Conservation (phyloP, 2,329 filamentous ascomycete genomes). For the Pyricularia grisea region DNA sequence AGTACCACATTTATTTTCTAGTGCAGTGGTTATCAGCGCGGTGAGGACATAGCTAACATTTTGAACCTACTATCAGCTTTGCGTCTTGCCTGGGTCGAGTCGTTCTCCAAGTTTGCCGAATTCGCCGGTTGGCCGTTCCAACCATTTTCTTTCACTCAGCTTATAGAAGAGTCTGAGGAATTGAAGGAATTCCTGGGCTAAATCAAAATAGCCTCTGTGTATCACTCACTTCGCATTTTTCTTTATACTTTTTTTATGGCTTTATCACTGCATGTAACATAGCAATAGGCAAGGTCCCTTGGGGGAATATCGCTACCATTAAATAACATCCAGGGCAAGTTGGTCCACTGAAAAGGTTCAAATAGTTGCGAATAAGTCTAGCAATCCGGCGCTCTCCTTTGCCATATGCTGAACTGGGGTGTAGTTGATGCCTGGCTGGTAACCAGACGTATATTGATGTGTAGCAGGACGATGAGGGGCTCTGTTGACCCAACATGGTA, state of each 20-base stretch:
- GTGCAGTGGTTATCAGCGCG: not conserved
- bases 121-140: conserved; percentile 80
- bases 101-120: conserved; percentile 95
- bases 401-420: not conserved
- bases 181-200: conserved; percentile 46
- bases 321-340: not conserved
- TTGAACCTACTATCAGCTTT: conserved; percentile 28
- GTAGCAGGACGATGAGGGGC: not conserved
- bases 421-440: not conserved
- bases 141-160: conserved; percentile 77
- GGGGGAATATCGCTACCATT: not conserved
- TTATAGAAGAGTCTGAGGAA: conserved; percentile 74
- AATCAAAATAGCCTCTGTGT: conserved; percentile 3
- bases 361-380: not conserved
- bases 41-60: not conserved
- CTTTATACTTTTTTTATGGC: conserved; percentile 5
- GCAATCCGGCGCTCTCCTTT: not conserved
- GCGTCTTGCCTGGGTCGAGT: conserved; percentile 91
- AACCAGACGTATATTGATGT: not conserved
- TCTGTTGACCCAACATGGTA: not conserved
- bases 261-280: conserved; percentile 4
- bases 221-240: conserved; percentile 2
- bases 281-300: not conserved
- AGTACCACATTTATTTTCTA: conserved; percentile 6
- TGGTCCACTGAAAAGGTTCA: not conserved